A percentile compares a stretch with the other conserved stretches of the same genome.
Conservation (phyloP, 768 basidiomycete species). For the Lyophyllum semitale region DNA sequence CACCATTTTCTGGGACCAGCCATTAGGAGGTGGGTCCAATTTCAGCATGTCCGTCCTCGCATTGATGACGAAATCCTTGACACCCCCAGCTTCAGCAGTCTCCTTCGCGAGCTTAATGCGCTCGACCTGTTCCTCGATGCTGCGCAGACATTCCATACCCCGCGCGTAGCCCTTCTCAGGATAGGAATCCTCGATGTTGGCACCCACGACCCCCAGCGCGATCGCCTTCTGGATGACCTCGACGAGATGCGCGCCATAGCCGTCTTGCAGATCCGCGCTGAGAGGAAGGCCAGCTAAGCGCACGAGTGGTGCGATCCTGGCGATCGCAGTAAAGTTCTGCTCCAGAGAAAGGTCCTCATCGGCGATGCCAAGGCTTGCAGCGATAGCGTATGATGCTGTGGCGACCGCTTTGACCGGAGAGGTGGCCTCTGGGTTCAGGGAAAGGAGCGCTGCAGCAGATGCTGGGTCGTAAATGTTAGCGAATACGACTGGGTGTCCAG, state of each 20-base stretch:
- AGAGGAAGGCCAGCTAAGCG: not conserved
- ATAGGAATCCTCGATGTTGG: conserved; percentile 2
- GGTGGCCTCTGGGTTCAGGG: not conserved
- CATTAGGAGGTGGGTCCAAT: not conserved
- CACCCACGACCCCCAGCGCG: conserved; percentile 1
- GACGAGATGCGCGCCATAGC: conserved; percentile 1
- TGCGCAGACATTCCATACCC: not conserved
- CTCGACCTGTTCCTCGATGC: not conserved
- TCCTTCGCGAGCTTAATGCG: conserved; percentile 3
- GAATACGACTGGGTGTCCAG: not conserved
- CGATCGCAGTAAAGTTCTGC: not conserved
- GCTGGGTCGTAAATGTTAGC: conserved; percentile 3
- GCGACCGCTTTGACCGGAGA: not conserved
- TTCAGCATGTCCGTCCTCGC: not conserved
- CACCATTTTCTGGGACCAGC: not conserved
- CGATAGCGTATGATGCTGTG: conserved; percentile 5
- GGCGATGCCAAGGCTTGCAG: not conserved
- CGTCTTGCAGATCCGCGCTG: conserved; percentile 1
- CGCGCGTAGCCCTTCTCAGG: not conserved
- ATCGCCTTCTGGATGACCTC: not conserved
- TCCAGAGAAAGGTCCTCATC: not conserved
- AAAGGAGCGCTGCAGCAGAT: not conserved
- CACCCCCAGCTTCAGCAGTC: not conserved
- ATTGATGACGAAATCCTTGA: conserved; percentile 2
- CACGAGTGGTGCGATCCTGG: conserved; percentile 1